These are phyloP conservation scores for Ceratobasidium sp. DNA, from an alignment of 1,284 basidiomycete species.

Conservation along the genomic window DNA sequence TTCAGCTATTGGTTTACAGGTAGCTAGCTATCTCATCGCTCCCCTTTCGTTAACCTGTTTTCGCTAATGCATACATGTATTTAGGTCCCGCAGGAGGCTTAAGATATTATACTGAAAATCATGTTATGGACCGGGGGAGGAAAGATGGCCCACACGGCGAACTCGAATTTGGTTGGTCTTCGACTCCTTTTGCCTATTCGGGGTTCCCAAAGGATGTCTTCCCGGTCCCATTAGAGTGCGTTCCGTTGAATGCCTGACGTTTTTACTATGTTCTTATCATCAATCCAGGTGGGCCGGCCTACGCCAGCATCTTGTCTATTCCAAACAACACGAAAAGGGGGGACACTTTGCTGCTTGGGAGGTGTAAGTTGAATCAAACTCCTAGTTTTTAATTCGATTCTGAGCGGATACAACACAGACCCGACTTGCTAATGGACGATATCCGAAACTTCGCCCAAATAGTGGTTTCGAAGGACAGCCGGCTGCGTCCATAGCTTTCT, in stretches of 20 bases:
- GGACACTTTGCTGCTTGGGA: conserved; percentile 45
- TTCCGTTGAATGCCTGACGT: not conserved
- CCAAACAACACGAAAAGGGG: conserved; percentile 41
- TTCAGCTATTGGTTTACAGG: conserved; percentile 28
- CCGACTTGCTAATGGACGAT: conserved; percentile 41
- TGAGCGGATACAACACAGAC: conserved; percentile 6
- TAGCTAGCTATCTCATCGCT: not conserved
- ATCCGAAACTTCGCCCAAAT: conserved; percentile 41
- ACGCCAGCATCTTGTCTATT: conserved; percentile 41
- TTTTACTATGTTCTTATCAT: too few relatives aligned
- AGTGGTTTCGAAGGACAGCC: conserved; percentile 6
- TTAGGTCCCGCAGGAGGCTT: conserved; percentile 35
- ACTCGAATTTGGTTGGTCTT: conserved; percentile 33
- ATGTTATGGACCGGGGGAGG: conserved; percentile 2
- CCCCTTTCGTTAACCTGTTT: too few relatives aligned
- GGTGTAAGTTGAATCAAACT: conserved; percentile 35
- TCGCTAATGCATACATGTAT: too few relatives aligned
- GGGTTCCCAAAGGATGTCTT: conserved; percentile 39
- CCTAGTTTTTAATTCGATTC: not conserved
- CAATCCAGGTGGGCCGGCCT: conserved; percentile 39
- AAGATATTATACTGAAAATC: conserved; percentile 43
- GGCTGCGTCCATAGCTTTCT: not conserved
- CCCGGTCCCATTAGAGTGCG: conserved; percentile 42
- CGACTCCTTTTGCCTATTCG: conserved; percentile 42
- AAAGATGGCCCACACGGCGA: conserved; percentile 25